Conservation (phyloP, 2,329 filamentous ascomycete genomes). For the Chaetomiaceae sp. region DNA sequence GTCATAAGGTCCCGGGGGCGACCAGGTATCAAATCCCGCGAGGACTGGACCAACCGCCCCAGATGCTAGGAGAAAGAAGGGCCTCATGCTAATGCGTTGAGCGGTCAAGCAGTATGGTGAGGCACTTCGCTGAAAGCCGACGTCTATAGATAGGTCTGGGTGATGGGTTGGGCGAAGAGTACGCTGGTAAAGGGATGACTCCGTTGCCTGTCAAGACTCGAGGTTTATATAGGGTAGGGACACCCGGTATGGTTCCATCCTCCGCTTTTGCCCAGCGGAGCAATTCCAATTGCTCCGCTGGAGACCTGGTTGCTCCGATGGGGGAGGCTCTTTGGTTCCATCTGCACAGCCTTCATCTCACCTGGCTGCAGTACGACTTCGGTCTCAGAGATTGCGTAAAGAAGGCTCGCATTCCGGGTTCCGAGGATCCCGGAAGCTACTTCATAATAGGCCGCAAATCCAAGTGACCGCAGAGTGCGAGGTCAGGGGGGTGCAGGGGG, state of each 20-base stretch:
- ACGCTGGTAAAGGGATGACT: too few relatives aligned
- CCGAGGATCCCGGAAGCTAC: background rate
- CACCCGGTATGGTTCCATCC: too few relatives aligned
- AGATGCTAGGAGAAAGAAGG: background rate
- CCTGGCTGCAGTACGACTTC: background rate
- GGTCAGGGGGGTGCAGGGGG: too few relatives aligned
- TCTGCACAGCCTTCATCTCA: background rate
- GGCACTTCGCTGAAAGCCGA: too few relatives aligned
- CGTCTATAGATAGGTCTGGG: too few relatives aligned
- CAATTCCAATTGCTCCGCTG: background rate
- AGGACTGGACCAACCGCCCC: background rate
- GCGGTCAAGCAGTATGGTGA: background rate
- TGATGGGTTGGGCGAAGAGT: too few relatives aligned
- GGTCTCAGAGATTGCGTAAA: background rate
- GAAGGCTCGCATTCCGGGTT: background rate
- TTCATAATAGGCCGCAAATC: background rate
- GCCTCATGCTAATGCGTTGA: constrained; percentile 1
- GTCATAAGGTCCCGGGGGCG: constrained; percentile 6
- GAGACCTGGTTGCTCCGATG: background rate
- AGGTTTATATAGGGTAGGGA: too few relatives aligned
- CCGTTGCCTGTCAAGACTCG: too few relatives aligned
- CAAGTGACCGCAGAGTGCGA: background rate
- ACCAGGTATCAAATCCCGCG: constrained; percentile 6
- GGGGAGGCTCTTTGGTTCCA: too few relatives aligned
- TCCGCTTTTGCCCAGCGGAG: too few relatives aligned